A percentile compares a stretch with the other conserved stretches of the same genome.
phyloP scores from a whole-genome alignment of 129 eudicot species.

The Sambucus nigra region DNA sequence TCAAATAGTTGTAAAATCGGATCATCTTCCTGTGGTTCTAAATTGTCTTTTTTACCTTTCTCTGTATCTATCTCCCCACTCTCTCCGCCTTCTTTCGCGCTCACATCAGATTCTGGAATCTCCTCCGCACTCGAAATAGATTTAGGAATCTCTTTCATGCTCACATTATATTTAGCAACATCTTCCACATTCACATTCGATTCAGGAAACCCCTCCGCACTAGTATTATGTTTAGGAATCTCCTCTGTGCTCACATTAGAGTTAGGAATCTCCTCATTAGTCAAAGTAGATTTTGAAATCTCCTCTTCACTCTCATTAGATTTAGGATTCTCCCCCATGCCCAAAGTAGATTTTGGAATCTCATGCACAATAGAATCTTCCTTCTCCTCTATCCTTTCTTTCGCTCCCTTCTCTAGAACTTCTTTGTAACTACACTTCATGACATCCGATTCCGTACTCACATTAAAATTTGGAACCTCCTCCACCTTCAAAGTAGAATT shows the following conservation, averaged over 20 bases:
- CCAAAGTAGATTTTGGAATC: background rate
- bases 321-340: too few species aligned
- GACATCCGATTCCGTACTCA: background rate
- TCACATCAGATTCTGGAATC: background rate
- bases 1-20: conserved; percentile 13
- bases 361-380: background rate
- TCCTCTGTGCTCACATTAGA: background rate
- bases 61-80: background rate
- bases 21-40: conserved; percentile 1
- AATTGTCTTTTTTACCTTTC: background rate
- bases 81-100: background rate
- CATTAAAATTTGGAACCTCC: too few species aligned
- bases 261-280: too few species aligned
- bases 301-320: background rate
- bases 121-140: too few species aligned
- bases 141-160: conserved; percentile 1
- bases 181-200: background rate
- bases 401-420: conserved; percentile 15
- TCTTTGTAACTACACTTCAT: conserved; percentile 21
- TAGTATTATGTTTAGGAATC: background rate
- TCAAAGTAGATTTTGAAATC: background rate
- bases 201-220: conserved; percentile 1
- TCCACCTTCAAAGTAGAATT: too few species aligned
- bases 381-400: background rate
- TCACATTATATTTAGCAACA: background rate